Percentiles rank a stretch among this genome's conserved stretches.
Evolutionary conservation across 1,284 basidiomycete species (phyloP).

Genomic region (Butyriboletus regius): DNA sequence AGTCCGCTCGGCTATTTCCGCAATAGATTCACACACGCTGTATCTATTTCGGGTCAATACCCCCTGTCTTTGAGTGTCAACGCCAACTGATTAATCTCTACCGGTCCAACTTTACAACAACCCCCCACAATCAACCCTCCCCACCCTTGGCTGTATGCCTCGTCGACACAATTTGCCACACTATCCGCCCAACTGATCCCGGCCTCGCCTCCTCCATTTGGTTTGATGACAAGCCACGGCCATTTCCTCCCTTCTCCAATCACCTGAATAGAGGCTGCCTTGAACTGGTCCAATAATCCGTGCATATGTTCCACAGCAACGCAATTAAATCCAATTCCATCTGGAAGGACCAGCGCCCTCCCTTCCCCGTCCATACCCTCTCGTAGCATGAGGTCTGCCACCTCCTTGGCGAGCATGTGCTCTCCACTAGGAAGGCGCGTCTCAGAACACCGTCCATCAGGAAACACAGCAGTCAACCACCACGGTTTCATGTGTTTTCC

Average conservation of each 20-base stretch:
- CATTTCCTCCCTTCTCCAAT: slow-evolving; percentile 8
- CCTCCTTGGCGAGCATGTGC: slow-evolving; percentile 30
- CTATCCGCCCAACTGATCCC: slow-evolving; percentile 41
- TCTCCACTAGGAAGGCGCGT: slow-evolving; percentile 24
- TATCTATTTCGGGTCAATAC: slow-evolving; percentile 1
- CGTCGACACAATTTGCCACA: slow-evolving; percentile 31
- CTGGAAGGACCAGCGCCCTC: slow-evolving; percentile 30
- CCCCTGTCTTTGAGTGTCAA: slow-evolving; percentile 10
- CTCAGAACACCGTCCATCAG: slow-evolving; percentile 48
- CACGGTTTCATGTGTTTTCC: slow-evolving; percentile 53
- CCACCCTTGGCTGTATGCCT: slow-evolving; percentile 38
- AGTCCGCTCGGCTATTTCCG: slow-evolving; percentile 20
- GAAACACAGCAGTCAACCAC: slow-evolving; percentile 73
- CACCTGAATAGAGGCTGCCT: slow-evolving; percentile 16
- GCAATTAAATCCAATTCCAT: slow-evolving; percentile 68
- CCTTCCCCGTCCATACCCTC: slow-evolving; percentile 17
- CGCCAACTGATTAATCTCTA: slow-evolving; percentile 42
- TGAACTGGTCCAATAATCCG: slow-evolving; percentile 34
- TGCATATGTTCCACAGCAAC: slow-evolving; percentile 41
- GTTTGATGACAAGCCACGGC: slow-evolving; percentile 64
- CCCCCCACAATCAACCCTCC: slow-evolving; percentile 59
- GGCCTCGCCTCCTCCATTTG: slow-evolving; percentile 58
- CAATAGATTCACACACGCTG: slow-evolving; percentile 10
- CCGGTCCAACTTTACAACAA: slow-evolving; percentile 60
- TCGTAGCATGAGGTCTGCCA: slow-evolving; percentile 35